phyloP scores from a whole-genome alignment of 2,329 filamentous ascomycete genomes.

The Fusarium neocosmosporiellum region DNA sequence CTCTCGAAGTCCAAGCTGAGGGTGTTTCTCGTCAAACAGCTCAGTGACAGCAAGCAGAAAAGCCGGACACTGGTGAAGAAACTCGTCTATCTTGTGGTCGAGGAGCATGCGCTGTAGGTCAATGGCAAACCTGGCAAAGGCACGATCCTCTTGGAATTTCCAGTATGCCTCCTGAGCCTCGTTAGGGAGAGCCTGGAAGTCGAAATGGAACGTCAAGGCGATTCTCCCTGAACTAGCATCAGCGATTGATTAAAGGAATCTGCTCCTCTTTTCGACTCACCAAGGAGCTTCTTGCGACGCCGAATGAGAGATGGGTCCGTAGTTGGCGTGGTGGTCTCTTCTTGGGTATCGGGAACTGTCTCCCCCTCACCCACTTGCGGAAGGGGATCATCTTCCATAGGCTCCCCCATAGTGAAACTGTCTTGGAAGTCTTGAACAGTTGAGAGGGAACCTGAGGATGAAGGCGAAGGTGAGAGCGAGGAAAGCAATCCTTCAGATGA shows the following conservation, averaged over 20 bases:
- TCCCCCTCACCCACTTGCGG: background rate
- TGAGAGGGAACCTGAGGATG: background rate
- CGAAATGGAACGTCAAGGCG: slow-evolving; percentile 13
- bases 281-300: slow-evolving; percentile 15
- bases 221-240: slow-evolving; percentile 19
- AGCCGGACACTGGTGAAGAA: slow-evolving; percentile 25
- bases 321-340: background rate
- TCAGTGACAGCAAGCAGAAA: slow-evolving; percentile 21
- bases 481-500: background rate
- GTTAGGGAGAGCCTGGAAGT: slow-evolving; percentile 24
- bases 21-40: slow-evolving; percentile 38
- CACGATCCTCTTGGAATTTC: slow-evolving; percentile 13
- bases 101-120: slow-evolving; percentile 26
- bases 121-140: slow-evolving; percentile 12
- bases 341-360: background rate
- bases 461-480: background rate
- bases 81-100: slow-evolving; percentile 28
- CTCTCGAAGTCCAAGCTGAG: slow-evolving; percentile 15
- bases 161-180: slow-evolving; percentile 20
- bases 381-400: slow-evolving; percentile 3
- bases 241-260: background rate
- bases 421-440: background rate
- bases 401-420: slow-evolving; percentile 13
- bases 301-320: background rate
- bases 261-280: background rate